These are phyloP conservation scores for Cladosporium sp. DNA, from an alignment of 2,329 filamentous ascomycete species.

Conservation along the genomic window DNA sequence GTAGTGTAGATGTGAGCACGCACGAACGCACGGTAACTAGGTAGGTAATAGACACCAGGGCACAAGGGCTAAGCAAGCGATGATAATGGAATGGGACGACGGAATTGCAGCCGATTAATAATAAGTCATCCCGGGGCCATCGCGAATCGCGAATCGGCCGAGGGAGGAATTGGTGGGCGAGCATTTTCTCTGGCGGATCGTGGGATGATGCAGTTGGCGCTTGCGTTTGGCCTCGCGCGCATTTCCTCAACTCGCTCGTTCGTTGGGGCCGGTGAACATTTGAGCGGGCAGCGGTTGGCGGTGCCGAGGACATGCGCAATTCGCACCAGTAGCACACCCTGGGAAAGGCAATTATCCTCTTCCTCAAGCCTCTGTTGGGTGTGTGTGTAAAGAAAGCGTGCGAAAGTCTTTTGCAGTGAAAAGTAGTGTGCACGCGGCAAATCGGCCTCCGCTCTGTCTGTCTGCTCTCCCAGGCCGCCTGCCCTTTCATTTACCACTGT, in stretches of 20 bases:
- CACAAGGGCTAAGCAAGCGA: no score
- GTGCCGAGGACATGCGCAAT: background rate
- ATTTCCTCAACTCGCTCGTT: background rate
- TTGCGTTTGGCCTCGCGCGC: no score
- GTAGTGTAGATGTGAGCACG: slow-evolving; percentile 4
- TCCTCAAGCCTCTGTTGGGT: no score
- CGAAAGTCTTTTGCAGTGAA: no score
- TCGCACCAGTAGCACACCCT: background rate
- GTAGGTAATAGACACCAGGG: no score
- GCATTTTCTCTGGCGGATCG: background rate
- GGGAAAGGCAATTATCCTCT: no score
- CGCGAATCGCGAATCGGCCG: slow-evolving; percentile 2
- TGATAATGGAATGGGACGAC: background rate
- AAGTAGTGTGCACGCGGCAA: background rate
- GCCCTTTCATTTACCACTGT: background rate
- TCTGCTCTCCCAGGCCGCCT: background rate
- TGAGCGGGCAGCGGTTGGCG: background rate
- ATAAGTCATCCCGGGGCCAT: background rate
- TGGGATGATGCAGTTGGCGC: no score
- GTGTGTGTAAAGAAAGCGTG: no score
- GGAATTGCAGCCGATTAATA: background rate
- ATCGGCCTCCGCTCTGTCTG: background rate
- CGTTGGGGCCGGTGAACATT: no score
- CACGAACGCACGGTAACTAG: no score
- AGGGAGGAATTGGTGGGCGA: background rate